phyloP scores from a whole-genome alignment of 2,329 filamentous ascomycete genomes.

The Hypomyces rosellus region DNA sequence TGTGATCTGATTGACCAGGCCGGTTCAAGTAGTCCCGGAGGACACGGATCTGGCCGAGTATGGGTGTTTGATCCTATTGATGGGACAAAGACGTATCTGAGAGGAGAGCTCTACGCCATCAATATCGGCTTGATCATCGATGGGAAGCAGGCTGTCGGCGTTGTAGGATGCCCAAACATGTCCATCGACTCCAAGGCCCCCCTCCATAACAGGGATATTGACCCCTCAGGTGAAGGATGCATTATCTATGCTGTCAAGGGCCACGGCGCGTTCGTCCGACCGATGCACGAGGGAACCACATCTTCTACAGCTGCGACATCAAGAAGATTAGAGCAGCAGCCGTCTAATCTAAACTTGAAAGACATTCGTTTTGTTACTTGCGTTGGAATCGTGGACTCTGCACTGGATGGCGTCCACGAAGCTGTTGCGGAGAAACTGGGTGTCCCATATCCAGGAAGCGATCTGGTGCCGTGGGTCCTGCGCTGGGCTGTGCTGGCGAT shows the following conservation, averaged over 20 bases:
- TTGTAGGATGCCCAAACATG: slow-evolving; percentile 44
- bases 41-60: slow-evolving; percentile 31
- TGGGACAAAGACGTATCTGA: slow-evolving; percentile 51
- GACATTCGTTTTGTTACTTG: slow-evolving; percentile 42
- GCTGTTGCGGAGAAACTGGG: slow-evolving; percentile 36
- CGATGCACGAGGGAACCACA: slow-evolving; percentile 26
- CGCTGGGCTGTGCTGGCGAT: slow-evolving; percentile 49
- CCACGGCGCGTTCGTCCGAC: slow-evolving; percentile 42
- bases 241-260: slow-evolving; percentile 45
- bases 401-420: slow-evolving; percentile 41
- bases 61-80: slow-evolving; percentile 59
- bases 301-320: neutral
- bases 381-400: slow-evolving; percentile 40
- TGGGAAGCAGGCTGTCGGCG: slow-evolving; percentile 43
- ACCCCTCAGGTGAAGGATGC: slow-evolving; percentile 38
- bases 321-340: neutral
- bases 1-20: slow-evolving; percentile 50
- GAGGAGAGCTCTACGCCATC: slow-evolving; percentile 50
- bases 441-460: slow-evolving; percentile 39
- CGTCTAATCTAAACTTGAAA: slow-evolving; percentile 12
- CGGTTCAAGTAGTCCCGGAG: slow-evolving; percentile 32
- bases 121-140: slow-evolving; percentile 48
- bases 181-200: slow-evolving; percentile 32
- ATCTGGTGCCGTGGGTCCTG: slow-evolving; percentile 52
- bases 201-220: slow-evolving; percentile 38